phyloP scores from a whole-genome alignment of 2,329 filamentous ascomycete genomes.

The Penicillium sp. region DNA sequence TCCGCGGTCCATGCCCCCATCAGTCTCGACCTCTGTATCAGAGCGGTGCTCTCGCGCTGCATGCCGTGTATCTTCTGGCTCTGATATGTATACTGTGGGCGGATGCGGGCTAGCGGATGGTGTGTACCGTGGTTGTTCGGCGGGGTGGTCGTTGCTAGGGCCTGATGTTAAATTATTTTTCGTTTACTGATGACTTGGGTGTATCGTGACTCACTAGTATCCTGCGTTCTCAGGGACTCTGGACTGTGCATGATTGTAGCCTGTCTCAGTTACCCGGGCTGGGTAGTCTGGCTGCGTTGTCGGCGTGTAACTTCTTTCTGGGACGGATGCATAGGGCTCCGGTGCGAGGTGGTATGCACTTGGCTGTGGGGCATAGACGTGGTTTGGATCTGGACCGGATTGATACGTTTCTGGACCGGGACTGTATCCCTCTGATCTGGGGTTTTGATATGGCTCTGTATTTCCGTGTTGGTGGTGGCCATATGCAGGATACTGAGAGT shows the following conservation, averaged over 20 bases:
- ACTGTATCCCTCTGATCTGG: conserved; percentile 19
- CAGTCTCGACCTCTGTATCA: conserved; percentile 13
- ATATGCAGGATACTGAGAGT: conserved; percentile 19
- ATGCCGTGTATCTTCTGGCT: conserved; percentile 10
- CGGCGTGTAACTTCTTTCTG: conserved; percentile 47
- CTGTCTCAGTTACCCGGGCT: conserved; percentile 40
- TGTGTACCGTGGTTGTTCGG: conserved; percentile 17
- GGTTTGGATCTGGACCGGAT: conserved; percentile 16
- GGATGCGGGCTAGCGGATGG: conserved; percentile 17
- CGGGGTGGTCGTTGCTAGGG: conserved; percentile 15
- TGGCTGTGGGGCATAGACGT: conserved; percentile 30
- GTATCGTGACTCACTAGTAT: conserved; percentile 33
- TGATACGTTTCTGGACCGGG: conserved; percentile 26
- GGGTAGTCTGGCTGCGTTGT: conserved; percentile 34
- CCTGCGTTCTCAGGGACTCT: conserved; percentile 25
- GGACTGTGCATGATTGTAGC: conserved; percentile 42
- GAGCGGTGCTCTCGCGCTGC: conserved; percentile 9
- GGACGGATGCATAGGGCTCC: conserved; percentile 27
- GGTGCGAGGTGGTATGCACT: conserved; percentile 25
- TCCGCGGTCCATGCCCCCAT: conserved; percentile 50
- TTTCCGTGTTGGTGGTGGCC: conserved; percentile 26
- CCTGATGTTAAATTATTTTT: background rate
- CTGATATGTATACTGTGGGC: conserved; percentile 18
- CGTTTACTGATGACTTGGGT: background rate
- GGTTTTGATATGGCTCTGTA: conserved; percentile 16